Conservation (phyloP, 176 grass and related monocot genomes). For the Hordeum marinum region DNA sequence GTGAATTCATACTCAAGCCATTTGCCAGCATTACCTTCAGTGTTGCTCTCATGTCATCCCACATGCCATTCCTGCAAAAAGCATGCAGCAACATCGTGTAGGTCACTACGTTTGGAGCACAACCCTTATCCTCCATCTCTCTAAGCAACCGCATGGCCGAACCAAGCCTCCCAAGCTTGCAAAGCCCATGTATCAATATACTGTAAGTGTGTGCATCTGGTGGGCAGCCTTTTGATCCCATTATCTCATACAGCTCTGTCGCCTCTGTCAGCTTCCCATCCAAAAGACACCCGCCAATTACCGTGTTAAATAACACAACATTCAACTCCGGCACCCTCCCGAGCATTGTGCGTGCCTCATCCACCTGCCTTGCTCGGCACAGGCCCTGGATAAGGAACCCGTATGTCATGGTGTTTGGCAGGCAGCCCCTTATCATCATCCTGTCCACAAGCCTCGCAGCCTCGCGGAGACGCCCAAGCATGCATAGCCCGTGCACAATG, state of each 20-base stretch:
- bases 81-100: conserved; percentile 69
- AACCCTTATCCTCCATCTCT: conserved; percentile 64
- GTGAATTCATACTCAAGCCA: conserved; percentile 49
- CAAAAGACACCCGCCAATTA: conserved; percentile 60
- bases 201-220: conserved; percentile 72
- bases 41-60: conserved; percentile 55
- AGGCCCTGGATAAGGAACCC: conserved; percentile 65
- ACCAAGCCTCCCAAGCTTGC: conserved; percentile 59
- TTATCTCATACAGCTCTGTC: conserved; percentile 50
- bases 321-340: conserved; percentile 55
- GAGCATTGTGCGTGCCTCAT: conserved; percentile 55
- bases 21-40: conserved; percentile 61
- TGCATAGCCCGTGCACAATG: conserved; percentile 55
- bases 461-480: conserved; percentile 37
- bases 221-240: conserved; percentile 48
- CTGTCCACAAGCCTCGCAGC: conserved; percentile 70
- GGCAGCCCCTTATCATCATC: conserved; percentile 61
- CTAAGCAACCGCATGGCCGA: conserved; percentile 50
- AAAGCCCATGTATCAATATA: conserved; percentile 72
- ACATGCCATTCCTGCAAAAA: conserved; percentile 65
- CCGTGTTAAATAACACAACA: conserved; percentile 71
- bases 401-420: conserved; percentile 54
- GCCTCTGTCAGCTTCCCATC: conserved; percentile 59
- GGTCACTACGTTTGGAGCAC: conserved; percentile 52
- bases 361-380: conserved; percentile 47